Conservation (phyloP, 306 rosid genomes). For the Sophora flavescens region DNA sequence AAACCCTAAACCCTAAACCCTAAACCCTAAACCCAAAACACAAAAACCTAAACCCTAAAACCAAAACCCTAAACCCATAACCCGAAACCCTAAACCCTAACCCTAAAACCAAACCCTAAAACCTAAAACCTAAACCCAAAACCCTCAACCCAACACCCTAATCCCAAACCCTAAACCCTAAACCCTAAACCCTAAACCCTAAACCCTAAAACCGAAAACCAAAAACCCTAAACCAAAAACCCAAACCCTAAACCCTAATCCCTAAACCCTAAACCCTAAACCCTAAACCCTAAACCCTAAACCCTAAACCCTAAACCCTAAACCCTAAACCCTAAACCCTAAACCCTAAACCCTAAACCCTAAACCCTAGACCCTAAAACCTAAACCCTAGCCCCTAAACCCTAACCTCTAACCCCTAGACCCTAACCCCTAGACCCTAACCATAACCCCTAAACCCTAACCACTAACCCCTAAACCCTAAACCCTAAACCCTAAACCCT, state of each 20-base stretch:
- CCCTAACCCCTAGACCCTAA: not conserved
- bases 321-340: not conserved
- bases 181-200: not conserved
- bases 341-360: not conserved
- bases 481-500: not conserved
- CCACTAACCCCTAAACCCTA: not conserved
- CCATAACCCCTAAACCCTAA: not conserved
- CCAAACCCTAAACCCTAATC: not conserved
- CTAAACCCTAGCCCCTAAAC: not conserved
- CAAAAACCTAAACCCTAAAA: not conserved
- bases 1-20: not conserved
- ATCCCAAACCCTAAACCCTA: not conserved
- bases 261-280: not conserved
- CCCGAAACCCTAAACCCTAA: not conserved
- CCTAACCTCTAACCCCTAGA: not conserved
- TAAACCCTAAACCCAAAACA: not conserved
- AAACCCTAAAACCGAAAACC: not conserved
- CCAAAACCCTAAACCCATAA: too few species aligned
- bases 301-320: constrained; percentile 1
- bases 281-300: not conserved
- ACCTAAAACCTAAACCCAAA: not conserved
- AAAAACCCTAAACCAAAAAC: not conserved
- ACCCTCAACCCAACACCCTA: not conserved
- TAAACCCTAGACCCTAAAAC: not conserved
- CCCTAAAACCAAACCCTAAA: too few species aligned